Evolutionary conservation across 2,329 filamentous ascomycete genomes (phyloP), one percentile per base, ranked within the genome.

Genomic region (Aspergillus thermomutatus): DNA sequence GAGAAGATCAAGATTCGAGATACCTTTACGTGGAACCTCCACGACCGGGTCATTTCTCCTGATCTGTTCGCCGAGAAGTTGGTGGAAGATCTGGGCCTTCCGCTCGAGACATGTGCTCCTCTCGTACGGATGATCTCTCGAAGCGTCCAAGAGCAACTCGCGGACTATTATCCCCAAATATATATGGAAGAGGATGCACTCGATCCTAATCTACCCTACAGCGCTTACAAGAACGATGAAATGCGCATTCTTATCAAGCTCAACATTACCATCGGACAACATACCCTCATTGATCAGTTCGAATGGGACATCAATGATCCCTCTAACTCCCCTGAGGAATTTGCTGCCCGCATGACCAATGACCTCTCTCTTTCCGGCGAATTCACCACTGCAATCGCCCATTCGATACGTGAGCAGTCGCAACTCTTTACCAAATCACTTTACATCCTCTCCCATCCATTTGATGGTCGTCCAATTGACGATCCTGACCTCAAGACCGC

Each of bases 251-350:
- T 96, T 46, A 86, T 99, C 75, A 97, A 97, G 75, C 82, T 99
- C 51, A 97, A 97, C 75, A 96, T 99, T 69, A 97, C 94, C 6
- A 97, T 99, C 69, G 94, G 93, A 43, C 89, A 91, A 61, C 91
- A 96, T 69, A 97, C 92, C 0, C 81, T 99, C 26, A 88, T 97
- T 37, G 94, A 99, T 69, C 94, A 97, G 72, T 97, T 99, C 60
- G 94, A 99, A 75, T 99, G 94, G 94, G 94, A 99, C 66, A 92
- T 97, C 71, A 97, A 97, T 75, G 95, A 96, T 72, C 89, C 92
- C 0, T 79, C 88, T 54, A 99, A 99, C 73, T 95, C 90, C 0
- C 92, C 94, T 2, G 94, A 99, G 75, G 91, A 96, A 56, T 99
- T 99, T 72, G 94, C 94, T 26, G 81, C 85, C 59, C 87, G 87